Evolutionary conservation across 169 alveolate species (phyloP).

Genomic region (Plasmodium malariae): DNA sequence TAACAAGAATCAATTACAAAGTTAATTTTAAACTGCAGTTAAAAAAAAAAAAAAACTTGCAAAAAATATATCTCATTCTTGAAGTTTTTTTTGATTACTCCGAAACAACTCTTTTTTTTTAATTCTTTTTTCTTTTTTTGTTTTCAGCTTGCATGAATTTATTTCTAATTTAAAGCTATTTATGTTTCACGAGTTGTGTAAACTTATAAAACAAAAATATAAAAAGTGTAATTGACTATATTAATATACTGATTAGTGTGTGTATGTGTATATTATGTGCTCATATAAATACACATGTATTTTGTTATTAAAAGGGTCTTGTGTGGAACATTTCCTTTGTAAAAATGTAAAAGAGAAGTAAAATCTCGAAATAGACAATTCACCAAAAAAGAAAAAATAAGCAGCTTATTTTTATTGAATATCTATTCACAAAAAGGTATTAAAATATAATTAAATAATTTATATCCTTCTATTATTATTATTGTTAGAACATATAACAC

Average conservation of each 20-base stretch:
- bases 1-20: slow-evolving; percentile 5
- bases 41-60: slow-evolving; percentile 4
- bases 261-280: too few species aligned
- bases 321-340: slow-evolving; percentile 17
- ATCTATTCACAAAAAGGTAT: slow-evolving; percentile 1
- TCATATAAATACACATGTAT: background rate
- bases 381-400: slow-evolving; percentile 31
- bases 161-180: slow-evolving; percentile 11
- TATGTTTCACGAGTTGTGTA: background rate
- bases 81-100: background rate
- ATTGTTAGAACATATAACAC: background rate
- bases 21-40: background rate
- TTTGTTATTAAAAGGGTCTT: slow-evolving; percentile 16
- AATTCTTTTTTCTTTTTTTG: slow-evolving; percentile 6
- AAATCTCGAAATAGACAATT: background rate
- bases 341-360: slow-evolving; percentile 20
- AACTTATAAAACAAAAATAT: slow-evolving; percentile 2
- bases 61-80: background rate
- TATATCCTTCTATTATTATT: too few species aligned
- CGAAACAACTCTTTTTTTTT: background rate
- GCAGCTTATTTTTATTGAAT: slow-evolving; percentile 1
- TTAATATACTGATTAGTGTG: background rate
- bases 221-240: slow-evolving; percentile 8
- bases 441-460: too few species aligned
- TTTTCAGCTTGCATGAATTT: background rate